Percentiles rank a stretch among this genome's conserved stretches.
Evolutionary conservation across 805 yeast genomes (phyloP).

Genomic region (Cyberlindnera mrakii): DNA sequence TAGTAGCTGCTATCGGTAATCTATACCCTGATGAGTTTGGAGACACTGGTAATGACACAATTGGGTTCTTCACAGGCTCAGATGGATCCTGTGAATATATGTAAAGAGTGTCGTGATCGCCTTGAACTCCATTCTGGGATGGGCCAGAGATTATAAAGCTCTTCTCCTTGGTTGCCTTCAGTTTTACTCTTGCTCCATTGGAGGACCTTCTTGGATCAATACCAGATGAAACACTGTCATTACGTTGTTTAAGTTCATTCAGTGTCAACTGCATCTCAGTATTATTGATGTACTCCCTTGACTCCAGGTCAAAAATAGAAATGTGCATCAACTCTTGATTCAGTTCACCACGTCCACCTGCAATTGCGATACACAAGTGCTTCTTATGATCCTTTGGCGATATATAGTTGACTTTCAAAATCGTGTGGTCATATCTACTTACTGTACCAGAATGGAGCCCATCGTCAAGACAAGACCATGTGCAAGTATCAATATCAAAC

Average conservation of each 20-base stretch:
- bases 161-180: slow-evolving; percentile 13
- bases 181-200: slow-evolving; percentile 6
- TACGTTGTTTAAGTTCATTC: slow-evolving; percentile 15
- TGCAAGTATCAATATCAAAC: slow-evolving; percentile 43
- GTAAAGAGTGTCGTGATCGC: slow-evolving; percentile 15
- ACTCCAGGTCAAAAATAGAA: slow-evolving; percentile 40
- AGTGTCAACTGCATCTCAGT: slow-evolving; percentile 17
- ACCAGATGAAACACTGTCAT: slow-evolving; percentile 2
- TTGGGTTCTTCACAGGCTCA: slow-evolving; percentile 19
- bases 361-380: slow-evolving; percentile 45
- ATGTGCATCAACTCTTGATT: slow-evolving; percentile 27
- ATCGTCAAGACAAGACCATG: slow-evolving; percentile 49
- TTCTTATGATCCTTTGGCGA: slow-evolving; percentile 30
- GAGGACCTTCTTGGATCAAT: slow-evolving; percentile 10
- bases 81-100: slow-evolving; percentile 12
- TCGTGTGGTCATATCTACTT: slow-evolving; percentile 47
- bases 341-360: slow-evolving; percentile 44
- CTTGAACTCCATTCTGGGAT: slow-evolving; percentile 3
- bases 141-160: slow-evolving; percentile 17
- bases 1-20: slow-evolving; percentile 21
- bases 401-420: slow-evolving; percentile 36
- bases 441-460: slow-evolving; percentile 32
- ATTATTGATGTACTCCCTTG: slow-evolving; percentile 22
- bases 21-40: slow-evolving; percentile 28
- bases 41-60: slow-evolving; percentile 28